Evolutionary conservation across 1,284 basidiomycete species (phyloP), one percentile per base, ranked within the genome.

Genomic region (Ustanciosporium gigantosporum): DNA sequence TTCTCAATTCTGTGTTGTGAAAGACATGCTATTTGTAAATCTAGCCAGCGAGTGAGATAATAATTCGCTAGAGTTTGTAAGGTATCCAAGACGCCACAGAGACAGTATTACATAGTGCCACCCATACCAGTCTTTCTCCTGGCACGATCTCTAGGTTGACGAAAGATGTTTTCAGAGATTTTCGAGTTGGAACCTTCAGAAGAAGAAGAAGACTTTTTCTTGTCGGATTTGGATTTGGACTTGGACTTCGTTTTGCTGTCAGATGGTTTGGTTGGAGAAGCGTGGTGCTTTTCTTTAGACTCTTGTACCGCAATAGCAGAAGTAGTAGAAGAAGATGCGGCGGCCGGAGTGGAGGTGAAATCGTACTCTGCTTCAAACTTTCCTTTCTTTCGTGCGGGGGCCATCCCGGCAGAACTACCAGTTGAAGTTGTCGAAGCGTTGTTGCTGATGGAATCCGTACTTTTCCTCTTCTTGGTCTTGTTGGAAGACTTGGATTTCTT

Each of bases 321-420:
- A n/a, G n/a, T n/a, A n/a, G n/a, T n/a, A n/a, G n/a, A n/a, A n/a
- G n/a, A n/a, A n/a, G n/a, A n/a, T n/a, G n/a, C n/a, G n/a, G 11
- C 27, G 27, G 27, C 9, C 11, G 27, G 9, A 25, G 44, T 32
- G 3, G 34, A 23, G n/a, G 37, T 11, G 15, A 62, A 62, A 21
- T 62, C 52, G 20, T 41, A 62, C 21, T 62, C 59, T 14, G 41
- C 52, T 2, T 43, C 38, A 11, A 51, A 56, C 47, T 61, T 61
- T n/a, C 35, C 32, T 47, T 55, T 2, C 47, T 20, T 46, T 46
- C 42, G 11, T 20, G 14, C 1, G 36, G 38, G 5, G 40, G 2
- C n/a, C n/a, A n/a, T n/a, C n/a, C n/a, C n/a, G n/a, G n/a, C n/a
- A n/a, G n/a, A n/a, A n/a, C n/a, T 13, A 31, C 13, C 13, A 13